Evolutionary conservation across 805 yeast species (phyloP), one percentile per base, ranked within the genome.

Genomic region (Ogataea allantospora): DNA sequence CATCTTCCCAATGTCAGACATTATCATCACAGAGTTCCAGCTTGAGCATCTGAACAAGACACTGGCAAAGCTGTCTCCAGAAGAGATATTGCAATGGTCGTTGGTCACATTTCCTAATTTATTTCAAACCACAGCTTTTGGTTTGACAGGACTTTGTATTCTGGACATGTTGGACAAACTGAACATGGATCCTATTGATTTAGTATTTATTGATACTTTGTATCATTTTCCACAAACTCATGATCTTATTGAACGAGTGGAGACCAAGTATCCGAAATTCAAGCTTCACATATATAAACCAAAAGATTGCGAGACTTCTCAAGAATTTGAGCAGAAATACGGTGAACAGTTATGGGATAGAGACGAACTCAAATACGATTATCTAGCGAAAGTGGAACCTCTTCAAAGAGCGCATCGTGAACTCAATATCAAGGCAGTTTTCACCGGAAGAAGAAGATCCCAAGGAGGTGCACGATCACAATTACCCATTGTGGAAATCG

Each of bases 181-280:
- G 31, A 57, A 47, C 3, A 25, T 40, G 14, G 54, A 48, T 27
- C 73, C 80, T 0, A 68, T 85, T 6, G 95, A 88, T 38, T 67
- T 89, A 39, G 82, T 91, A 2, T 91, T 91, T 58, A 71, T 89
- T 32, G 97, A 91, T 58, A 91, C 98, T 0, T 66, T 91, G 46
- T 86, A 89, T 55, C 97, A 91, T 61, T 91, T 91, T 70, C 88
- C 91, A n/a, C 98, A 91, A 60, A 91, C 98, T 1, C 65, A 82
- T 28, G 87, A 81, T 3, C 70, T 91, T 26, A 82, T 89, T 4
- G 70, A 75, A 2, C 67, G 64, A 9, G 73, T 91, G 27, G 66
- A 75, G 51, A 47, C 53, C 11, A 73, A 68, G 43, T 91, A 91
- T 58, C 73, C 78, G 3, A 46, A 54, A 11, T 69, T 68, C 32